phyloP scores from a whole-genome alignment of 768 basidiomycete genomes.

The Hemileccinum rubropunctum region DNA sequence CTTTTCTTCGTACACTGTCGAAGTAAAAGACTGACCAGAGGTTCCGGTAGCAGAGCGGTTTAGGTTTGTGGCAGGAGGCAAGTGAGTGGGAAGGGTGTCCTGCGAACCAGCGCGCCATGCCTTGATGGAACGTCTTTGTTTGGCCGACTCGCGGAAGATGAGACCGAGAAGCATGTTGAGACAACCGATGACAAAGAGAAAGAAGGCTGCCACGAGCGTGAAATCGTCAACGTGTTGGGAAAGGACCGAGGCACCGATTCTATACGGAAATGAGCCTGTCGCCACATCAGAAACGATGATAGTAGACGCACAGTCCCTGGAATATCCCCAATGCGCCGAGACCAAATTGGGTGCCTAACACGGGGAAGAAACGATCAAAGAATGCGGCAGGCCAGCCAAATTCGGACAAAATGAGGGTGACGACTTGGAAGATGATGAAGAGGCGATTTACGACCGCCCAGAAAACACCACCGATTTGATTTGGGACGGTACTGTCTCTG shows the following conservation, averaged over 20 bases:
- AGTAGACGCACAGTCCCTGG: slow-evolving; percentile 68
- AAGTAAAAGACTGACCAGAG: slow-evolving; percentile 22
- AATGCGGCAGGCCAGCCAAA: slow-evolving; percentile 74
- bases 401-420: slow-evolving; percentile 81
- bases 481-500: slow-evolving; percentile 78
- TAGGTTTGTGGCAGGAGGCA: slow-evolving; percentile 24
- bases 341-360: slow-evolving; percentile 81
- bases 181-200: slow-evolving; percentile 90
- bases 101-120: slow-evolving; percentile 57
- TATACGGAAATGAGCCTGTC: slow-evolving; percentile 24
- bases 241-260: slow-evolving; percentile 68
- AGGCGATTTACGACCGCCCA: slow-evolving; percentile 89
- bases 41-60: slow-evolving; percentile 23
- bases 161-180: slow-evolving; percentile 79
- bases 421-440: slow-evolving; percentile 81
- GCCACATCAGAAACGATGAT: background rate
- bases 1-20: slow-evolving; percentile 33
- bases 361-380: slow-evolving; percentile 84
- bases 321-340: slow-evolving; percentile 85
- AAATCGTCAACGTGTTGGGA: slow-evolving; percentile 84
- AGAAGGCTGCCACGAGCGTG: slow-evolving; percentile 87
- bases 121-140: slow-evolving; percentile 58
- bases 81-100: slow-evolving; percentile 48
- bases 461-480: slow-evolving; percentile 87
- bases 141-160: slow-evolving; percentile 64